These are phyloP conservation scores for Fragaria ananassa DNA, from an alignment of 306 rosid genomes.

Conservation along the genomic window DNA sequence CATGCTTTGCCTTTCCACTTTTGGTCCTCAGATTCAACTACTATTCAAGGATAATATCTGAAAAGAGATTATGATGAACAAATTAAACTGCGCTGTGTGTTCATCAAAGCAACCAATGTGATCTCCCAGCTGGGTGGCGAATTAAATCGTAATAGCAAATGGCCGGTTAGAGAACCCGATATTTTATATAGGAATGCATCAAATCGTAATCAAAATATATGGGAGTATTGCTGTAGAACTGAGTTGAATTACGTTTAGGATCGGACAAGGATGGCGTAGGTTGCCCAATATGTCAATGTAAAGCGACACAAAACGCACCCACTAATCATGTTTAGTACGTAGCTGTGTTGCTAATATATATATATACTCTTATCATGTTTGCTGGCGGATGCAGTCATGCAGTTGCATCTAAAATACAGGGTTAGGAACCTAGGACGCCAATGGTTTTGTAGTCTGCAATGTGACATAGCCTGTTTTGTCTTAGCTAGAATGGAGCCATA, in stretches of 20 bases:
- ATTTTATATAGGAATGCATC: too few relatives aligned
- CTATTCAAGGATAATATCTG: background rate
- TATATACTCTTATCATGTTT: background rate
- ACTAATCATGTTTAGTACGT: background rate
- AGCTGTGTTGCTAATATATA: background rate
- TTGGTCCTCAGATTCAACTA: background rate
- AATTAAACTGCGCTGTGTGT: background rate
- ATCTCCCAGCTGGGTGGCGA: background rate
- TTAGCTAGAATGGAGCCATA: background rate
- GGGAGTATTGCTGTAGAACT: background rate
- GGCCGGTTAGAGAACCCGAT: too few relatives aligned
- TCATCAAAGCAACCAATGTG: background rate
- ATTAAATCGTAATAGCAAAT: background rate
- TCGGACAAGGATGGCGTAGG: background rate
- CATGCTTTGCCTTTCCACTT: background rate
- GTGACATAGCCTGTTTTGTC: background rate
- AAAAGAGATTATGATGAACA: background rate
- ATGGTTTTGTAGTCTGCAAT: background rate
- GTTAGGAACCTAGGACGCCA: background rate
- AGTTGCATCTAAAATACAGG: background rate
- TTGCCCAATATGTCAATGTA: background rate
- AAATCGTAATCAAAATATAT: too few relatives aligned
- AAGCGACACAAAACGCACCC: background rate
- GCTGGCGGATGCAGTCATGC: background rate
- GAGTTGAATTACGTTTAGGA: background rate